Percentiles rank a stretch among this genome's conserved stretches.
Evolutionary conservation across 1,284 basidiomycete genomes (phyloP).

Genomic region (Neonothopanus nambi): DNA sequence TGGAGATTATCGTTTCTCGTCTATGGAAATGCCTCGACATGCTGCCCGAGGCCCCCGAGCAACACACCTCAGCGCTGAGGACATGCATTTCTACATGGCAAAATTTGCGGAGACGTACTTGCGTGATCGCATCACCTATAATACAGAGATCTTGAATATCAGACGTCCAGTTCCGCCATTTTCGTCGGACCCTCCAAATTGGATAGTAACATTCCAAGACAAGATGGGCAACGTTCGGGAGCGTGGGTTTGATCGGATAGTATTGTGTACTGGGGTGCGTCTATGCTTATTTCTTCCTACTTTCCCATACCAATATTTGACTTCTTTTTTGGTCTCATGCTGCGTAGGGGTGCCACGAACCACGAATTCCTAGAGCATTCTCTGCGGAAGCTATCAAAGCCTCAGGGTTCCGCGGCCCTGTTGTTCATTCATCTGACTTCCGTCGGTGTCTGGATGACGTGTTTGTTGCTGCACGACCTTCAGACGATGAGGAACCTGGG

Average conservation of each 20-base stretch:
- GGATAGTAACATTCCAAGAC: conserved; percentile 37
- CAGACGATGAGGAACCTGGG: conserved; percentile 17
- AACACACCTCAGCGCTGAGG: conserved; percentile 49
- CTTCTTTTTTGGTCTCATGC: neutral
- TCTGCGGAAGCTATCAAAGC: conserved; percentile 32
- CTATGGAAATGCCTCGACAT: conserved; percentile 45
- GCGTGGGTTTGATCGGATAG: conserved; percentile 38
- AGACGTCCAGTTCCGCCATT: conserved; percentile 26
- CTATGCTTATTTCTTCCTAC: neutral
- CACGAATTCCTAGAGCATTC: conserved; percentile 42
- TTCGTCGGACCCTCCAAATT: conserved; percentile 28
- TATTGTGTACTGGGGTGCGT: conserved; percentile 59
- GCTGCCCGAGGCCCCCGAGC: conserved; percentile 30
- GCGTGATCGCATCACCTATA: conserved; percentile 42
- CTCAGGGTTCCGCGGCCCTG: conserved; percentile 42
- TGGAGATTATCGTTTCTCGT: conserved; percentile 59
- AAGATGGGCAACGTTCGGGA: conserved; percentile 22
- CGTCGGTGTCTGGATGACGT: conserved; percentile 40
- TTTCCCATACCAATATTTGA: neutral
- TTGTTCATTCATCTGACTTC: conserved; percentile 55
- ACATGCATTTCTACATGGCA: conserved; percentile 55
- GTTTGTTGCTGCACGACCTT: conserved; percentile 25
- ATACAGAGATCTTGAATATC: conserved; percentile 47
- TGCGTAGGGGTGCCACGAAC: conserved; percentile 51
- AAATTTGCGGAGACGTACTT: conserved; percentile 48